Evolutionary conservation across 768 basidiomycete species (phyloP).

Genomic region (Coprinellus micaceus): DNA sequence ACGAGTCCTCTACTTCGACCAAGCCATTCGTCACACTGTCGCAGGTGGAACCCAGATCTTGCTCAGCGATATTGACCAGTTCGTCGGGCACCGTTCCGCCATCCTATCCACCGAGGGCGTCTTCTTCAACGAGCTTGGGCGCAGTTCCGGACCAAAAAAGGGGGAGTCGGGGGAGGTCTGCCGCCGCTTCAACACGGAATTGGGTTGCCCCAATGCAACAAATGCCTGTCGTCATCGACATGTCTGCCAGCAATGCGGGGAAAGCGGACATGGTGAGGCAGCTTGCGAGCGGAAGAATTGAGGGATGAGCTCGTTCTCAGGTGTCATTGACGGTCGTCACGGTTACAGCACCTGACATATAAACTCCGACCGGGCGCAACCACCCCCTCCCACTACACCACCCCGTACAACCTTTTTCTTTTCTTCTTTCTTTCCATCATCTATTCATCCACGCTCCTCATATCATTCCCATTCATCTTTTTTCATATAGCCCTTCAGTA

Average conservation of each 20-base stretch:
- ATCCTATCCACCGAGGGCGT: constrained; percentile 4
- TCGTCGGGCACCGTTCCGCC: constrained; percentile 9
- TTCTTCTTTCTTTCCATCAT: no score
- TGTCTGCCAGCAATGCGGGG: background rate
- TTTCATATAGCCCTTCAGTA: no score
- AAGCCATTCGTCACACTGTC: constrained; percentile 23
- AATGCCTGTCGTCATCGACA: background rate
- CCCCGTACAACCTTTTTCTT: no score
- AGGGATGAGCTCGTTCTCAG: no score
- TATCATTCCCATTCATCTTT: no score
- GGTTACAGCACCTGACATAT: no score
- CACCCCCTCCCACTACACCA: no score
- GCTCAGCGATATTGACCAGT: constrained; percentile 20
- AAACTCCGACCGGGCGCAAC: no score
- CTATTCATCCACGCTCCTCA: no score
- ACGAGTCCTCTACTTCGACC: constrained; percentile 28
- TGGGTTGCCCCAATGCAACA: background rate
- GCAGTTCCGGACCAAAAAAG: background rate
- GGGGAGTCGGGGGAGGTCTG: background rate
- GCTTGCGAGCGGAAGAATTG: background rate
- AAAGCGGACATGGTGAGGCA: background rate
- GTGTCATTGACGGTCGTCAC: no score
- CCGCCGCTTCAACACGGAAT: background rate
- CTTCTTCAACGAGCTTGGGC: background rate
- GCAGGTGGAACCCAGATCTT: constrained; percentile 11